Percentiles rank a stretch among this genome's conserved stretches.
These are phyloP conservation scores for Cutaneotrichosporon sp. DNA, from an alignment of 1,284 basidiomycete genomes.

Conservation along the genomic window DNA sequence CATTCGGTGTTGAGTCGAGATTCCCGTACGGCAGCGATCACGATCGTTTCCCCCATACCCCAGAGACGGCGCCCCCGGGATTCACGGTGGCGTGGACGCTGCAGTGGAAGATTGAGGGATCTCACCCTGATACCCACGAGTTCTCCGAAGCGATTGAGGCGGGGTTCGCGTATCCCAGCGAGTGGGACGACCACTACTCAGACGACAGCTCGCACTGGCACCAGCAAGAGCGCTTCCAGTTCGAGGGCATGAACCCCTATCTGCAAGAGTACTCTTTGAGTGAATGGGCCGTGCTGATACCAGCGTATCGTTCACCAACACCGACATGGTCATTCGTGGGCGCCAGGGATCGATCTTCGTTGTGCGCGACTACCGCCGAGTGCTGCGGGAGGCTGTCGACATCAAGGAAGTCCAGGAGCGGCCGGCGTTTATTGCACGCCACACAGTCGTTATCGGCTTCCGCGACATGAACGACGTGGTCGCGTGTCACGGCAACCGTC, in stretches of 20 bases:
- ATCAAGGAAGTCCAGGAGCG: neutral
- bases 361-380: constrained; percentile 31
- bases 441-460: neutral
- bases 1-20: neutral
- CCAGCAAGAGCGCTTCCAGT: neutral
- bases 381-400: constrained; percentile 13
- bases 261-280: neutral
- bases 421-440: neutral
- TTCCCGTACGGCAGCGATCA: neutral
- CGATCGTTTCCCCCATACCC: neutral
- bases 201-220: neutral
- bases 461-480: neutral
- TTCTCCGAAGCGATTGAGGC: neutral
- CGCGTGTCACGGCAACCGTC: neutral
- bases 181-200: neutral
- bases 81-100: neutral
- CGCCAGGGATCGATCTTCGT: constrained; percentile 23
- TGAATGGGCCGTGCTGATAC: constrained; percentile 22
- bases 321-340: constrained; percentile 29
- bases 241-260: neutral
- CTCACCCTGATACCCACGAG: neutral
- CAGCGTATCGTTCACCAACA: constrained; percentile 25
- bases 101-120: neutral
- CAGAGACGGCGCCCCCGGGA: neutral
- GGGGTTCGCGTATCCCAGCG: neutral